Evolutionary conservation across 345 rosid species (phyloP).

Genomic region (Salix koriyanagi): DNA sequence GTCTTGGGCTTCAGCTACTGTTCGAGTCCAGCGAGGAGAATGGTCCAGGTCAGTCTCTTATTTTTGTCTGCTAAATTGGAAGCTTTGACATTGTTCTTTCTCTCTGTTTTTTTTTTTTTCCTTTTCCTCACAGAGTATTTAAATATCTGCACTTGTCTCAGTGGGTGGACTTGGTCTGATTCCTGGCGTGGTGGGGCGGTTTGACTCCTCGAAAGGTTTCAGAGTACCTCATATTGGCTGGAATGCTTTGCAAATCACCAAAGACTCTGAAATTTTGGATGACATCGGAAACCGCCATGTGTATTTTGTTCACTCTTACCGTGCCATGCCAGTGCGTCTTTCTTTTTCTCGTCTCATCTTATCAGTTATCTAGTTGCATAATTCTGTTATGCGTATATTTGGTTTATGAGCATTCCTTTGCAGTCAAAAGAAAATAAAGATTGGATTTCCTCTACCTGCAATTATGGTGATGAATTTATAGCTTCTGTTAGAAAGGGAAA

Average conservation of each 20-base stretch:
- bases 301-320: slow-evolving; percentile 95
- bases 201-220: slow-evolving; percentile 71
- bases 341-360: not conserved
- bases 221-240: slow-evolving; percentile 97
- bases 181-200: slow-evolving; percentile 87
- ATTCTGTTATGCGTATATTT: not conserved
- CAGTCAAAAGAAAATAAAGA: slow-evolving; percentile 76
- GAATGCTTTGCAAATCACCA: slow-evolving; percentile 77
- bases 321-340: slow-evolving; percentile 71
- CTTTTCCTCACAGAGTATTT: not conserved
- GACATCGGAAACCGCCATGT: slow-evolving; percentile 79
- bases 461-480: slow-evolving; percentile 73
- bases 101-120: not conserved
- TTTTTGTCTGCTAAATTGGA: too few relatives aligned
- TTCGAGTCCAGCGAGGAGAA: slow-evolving; percentile 89
- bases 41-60: slow-evolving; percentile 58
- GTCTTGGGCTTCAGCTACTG: slow-evolving; percentile 92
- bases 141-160: slow-evolving; percentile 28
- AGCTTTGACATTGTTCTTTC: not conserved
- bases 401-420: slow-evolving; percentile 11
- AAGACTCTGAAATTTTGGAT: slow-evolving; percentile 72
- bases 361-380: not conserved
- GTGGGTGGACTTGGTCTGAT: slow-evolving; percentile 91
- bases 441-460: slow-evolving; percentile 88
- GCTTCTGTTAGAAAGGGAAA: slow-evolving; percentile 89